Conservation (phyloP, 495 filamentous ascomycete genomes). For the Lasiosphaeriaceae sp. region DNA sequence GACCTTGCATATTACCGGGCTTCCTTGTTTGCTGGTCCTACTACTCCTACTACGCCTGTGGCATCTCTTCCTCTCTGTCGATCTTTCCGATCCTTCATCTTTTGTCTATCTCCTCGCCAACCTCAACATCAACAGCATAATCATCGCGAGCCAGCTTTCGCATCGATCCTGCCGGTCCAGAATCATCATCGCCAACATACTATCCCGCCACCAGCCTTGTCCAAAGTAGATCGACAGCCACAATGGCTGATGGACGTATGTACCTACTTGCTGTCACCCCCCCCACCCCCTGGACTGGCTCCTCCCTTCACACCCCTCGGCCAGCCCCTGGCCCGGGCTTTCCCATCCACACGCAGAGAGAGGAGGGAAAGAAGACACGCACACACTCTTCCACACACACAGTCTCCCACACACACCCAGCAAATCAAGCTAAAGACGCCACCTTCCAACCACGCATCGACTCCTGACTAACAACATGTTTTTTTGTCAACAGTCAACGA, state of each 20-base stretch:
- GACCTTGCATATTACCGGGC: conserved; percentile 12
- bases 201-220: background rate
- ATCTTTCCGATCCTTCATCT: background rate
- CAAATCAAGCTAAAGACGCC: background rate
- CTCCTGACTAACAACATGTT: conserved; percentile 24
- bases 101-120: background rate
- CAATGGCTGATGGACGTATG: conserved; percentile 34
- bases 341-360: background rate
- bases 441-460: background rate
- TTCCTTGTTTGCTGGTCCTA: background rate
- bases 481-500: conserved; percentile 64
- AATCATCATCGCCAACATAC: background rate
- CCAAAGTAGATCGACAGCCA: conserved; percentile 2
- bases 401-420: background rate
- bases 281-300: background rate
- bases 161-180: background rate
- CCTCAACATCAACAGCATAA: background rate
- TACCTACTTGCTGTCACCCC: conserved; percentile 5
- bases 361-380: background rate
- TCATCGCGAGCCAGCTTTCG: background rate
- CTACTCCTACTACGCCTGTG: background rate
- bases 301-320: conserved; percentile 1
- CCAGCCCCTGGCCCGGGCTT: background rate
- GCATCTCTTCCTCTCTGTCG: background rate
- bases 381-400: too few relatives aligned